phyloP scores from a whole-genome alignment of 129 eudicot species.

The Lactuca sativa region DNA sequence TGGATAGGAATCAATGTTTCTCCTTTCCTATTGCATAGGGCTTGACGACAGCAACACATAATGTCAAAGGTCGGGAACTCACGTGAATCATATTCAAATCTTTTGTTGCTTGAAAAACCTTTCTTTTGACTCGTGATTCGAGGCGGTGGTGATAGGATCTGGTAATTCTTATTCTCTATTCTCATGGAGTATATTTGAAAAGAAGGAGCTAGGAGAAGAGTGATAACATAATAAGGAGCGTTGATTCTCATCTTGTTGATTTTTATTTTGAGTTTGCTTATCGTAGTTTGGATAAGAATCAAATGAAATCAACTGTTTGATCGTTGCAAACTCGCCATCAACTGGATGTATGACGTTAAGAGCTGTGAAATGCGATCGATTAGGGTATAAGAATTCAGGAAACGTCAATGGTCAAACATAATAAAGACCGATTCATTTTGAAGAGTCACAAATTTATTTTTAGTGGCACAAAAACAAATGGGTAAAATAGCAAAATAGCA shows the following conservation, averaged over 20 bases:
- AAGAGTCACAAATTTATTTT: too few species aligned
- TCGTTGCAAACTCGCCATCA: slow-evolving; percentile 45
- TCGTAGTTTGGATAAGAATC: slow-evolving; percentile 39
- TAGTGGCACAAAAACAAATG: too few species aligned
- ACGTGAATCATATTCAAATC: slow-evolving; percentile 31
- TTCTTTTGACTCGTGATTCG: slow-evolving; percentile 31
- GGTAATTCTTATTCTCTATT: slow-evolving; percentile 25
- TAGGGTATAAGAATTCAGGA: too few species aligned
- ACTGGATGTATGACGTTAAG: slow-evolving; percentile 31
- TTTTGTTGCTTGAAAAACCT: slow-evolving; percentile 17
- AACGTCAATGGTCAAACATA: too few species aligned
- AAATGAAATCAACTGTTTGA: slow-evolving; percentile 37
- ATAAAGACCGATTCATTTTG: too few species aligned
- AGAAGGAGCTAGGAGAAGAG: slow-evolving; percentile 70
- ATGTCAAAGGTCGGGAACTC: slow-evolving; percentile 31
- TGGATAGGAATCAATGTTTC: slow-evolving; percentile 15
- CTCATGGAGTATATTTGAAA: slow-evolving; percentile 47
- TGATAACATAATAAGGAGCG: slow-evolving; percentile 39
- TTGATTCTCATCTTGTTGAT: slow-evolving; percentile 5
- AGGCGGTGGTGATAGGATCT: slow-evolving; percentile 24
- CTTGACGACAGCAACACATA: slow-evolving; percentile 12
- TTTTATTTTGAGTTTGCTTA: slow-evolving; percentile 9
- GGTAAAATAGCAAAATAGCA: too few species aligned
- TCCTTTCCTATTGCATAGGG: slow-evolving; percentile 28
- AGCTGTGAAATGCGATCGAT: too few species aligned